Conservation (phyloP, 73 alveolate genomes). For the Urostyla sp. region DNA sequence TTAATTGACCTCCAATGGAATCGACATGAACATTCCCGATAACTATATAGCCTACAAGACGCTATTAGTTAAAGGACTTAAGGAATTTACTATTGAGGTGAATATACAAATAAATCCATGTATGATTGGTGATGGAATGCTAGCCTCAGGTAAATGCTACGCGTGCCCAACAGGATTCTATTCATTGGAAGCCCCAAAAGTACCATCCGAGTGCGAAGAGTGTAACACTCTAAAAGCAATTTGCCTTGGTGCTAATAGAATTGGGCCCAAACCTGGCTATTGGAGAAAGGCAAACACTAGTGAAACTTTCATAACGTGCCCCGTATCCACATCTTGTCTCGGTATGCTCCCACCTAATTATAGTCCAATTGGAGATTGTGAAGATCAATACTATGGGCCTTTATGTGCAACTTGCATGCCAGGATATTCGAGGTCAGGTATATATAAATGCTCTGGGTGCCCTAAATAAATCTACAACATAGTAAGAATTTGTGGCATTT, state of each 20-base stretch:
- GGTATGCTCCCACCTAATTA: slow-evolving; percentile 39
- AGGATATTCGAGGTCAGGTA: slow-evolving; percentile 58
- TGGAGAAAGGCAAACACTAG: slow-evolving; percentile 48
- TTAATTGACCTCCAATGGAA: slow-evolving; percentile 6
- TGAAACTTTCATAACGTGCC: not conserved
- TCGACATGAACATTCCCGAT: slow-evolving; percentile 15
- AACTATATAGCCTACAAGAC: not conserved
- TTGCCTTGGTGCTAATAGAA: slow-evolving; percentile 52
- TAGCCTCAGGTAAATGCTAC: slow-evolving; percentile 22
- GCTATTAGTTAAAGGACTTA: not conserved
- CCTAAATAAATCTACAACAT: slow-evolving; percentile 7
- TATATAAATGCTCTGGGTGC: slow-evolving; percentile 31
- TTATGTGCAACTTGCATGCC: slow-evolving; percentile 65
- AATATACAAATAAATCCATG: not conserved
- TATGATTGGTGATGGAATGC: slow-evolving; percentile 12
- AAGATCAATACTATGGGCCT: slow-evolving; percentile 60
- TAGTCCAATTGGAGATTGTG: slow-evolving; percentile 60
- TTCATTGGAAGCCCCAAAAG: not conserved
- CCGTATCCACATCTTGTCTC: not conserved
- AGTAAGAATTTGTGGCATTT: slow-evolving; percentile 6
- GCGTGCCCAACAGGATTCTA: slow-evolving; percentile 17
- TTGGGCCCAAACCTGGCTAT: slow-evolving; percentile 67
- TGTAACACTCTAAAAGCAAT: slow-evolving; percentile 50
- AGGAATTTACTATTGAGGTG: not conserved
- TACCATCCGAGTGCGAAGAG: slow-evolving; percentile 35